A percentile compares a stretch with the other conserved stretches of the same genome.
Conservation (phyloP, 2,329 filamentous ascomycete species). For the Fusarium succisae region DNA sequence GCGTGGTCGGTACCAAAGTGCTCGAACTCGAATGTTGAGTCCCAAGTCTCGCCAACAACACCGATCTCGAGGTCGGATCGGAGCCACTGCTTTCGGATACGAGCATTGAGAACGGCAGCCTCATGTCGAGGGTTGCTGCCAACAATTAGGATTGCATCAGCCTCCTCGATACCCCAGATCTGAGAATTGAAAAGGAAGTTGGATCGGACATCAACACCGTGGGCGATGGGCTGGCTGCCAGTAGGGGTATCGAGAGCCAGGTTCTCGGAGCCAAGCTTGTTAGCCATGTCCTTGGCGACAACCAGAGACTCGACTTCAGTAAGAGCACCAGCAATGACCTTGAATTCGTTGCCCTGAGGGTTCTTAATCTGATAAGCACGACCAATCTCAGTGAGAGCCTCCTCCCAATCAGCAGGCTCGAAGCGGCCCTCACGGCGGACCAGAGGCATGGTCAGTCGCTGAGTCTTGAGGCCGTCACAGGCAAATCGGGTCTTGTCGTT, state of each 20-base stretch:
- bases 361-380: conserved; percentile 81
- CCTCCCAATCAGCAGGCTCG: conserved; percentile 93
- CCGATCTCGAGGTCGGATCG: conserved; percentile 93
- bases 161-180: conserved; percentile 93
- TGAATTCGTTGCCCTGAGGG: conserved; percentile 93
- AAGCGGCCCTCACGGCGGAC: conserved; percentile 91
- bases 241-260: conserved; percentile 89
- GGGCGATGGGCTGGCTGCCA: conserved; percentile 84
- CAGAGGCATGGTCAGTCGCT: conserved; percentile 91
- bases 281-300: conserved; percentile 96
- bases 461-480: conserved; percentile 95
- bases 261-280: conserved; percentile 96
- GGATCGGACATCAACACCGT: conserved; percentile 91
- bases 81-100: conserved; percentile 98
- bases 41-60: conserved; percentile 88
- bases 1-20: conserved; percentile 84
- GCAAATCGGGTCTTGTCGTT: conserved; percentile 98
- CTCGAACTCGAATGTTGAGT: conserved; percentile 95
- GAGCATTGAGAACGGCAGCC: conserved; percentile 92
- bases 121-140: conserved; percentile 97
- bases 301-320: conserved; percentile 93
- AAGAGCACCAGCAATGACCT: conserved; percentile 90
- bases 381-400: conserved; percentile 88
- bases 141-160: conserved; percentile 89
- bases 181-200: conserved; percentile 98